Conservation (phyloP, 2,329 filamentous ascomycete species). For the Cordyceps farinosa region DNA sequence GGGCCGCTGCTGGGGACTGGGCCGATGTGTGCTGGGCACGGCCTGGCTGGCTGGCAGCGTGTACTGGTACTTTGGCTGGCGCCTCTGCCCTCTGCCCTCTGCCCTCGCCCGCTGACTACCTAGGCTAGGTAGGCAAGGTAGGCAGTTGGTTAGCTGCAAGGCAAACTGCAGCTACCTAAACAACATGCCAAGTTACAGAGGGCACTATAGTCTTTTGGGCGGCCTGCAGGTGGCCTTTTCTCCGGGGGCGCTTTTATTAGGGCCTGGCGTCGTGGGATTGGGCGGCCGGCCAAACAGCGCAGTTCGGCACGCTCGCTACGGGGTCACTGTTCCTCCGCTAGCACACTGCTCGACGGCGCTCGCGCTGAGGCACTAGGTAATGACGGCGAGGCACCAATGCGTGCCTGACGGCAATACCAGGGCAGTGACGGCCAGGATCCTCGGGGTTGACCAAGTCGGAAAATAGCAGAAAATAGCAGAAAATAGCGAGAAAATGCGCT, state of each 20-base stretch:
- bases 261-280: background rate
- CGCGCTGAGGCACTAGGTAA: too few relatives aligned
- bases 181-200: conserved; percentile 4
- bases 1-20: background rate
- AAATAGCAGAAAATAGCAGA: background rate
- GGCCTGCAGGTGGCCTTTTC: background rate
- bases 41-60: too few relatives aligned
- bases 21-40: too few relatives aligned
- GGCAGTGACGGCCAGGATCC: too few relatives aligned
- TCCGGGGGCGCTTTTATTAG: background rate
- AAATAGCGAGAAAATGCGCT: background rate
- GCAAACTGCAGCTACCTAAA: background rate
- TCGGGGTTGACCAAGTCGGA: background rate
- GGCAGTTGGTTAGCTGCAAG: background rate
- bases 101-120: background rate
- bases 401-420: too few relatives aligned
- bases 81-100: background rate
- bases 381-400: background rate
- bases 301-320: background rate
- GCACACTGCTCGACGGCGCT: background rate
- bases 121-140: background rate
- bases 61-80: too few relatives aligned
- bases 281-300: background rate
- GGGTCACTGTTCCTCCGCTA: background rate
- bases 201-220: too few relatives aligned